Base-by-base conservation (phyloP, 78 protist species). In the Neovahlkampfia damariscottae region DNA sequence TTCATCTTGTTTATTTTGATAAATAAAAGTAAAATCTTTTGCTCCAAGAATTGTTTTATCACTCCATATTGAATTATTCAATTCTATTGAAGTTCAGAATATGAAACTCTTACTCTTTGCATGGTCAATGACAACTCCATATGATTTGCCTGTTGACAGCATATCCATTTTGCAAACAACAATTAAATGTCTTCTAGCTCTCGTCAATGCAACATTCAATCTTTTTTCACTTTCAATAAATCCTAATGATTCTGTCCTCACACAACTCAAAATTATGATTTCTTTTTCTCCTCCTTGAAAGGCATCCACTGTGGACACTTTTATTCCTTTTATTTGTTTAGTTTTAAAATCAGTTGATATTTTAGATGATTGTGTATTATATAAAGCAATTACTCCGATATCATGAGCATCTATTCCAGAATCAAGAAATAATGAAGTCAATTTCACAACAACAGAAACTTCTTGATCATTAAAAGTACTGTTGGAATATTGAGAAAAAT, bases 241-340 rank as follows among this genome's bases (percentile, higher is more conserved):
- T 28, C 82, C 89, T 8, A 30, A 58, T 10, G 2, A 19, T 1
- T 1, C 3, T 3, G 86, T 79, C 2, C 89, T 71, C 1, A 41
- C 70, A 37, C 84, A 79, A 10, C 83, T 66, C 36, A 91, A 10
- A 9, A 91, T 31, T 34, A 89, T 81, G 27, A 86, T 41, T 8
- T 89, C 90, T 59, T 74, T 76, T 80, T 91, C 95, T 2, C 90
- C 90, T 9, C 96, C 96, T 67, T 91, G 93, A 70, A 89, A 89
- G 7, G 91, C 84, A 62, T 89, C 92, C 10, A 89, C 93, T 0
- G 91, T 90, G 29, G 83, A 72, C 32, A 82, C 78, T 0, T 84
- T 59, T 27, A 74, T 38, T 8, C 2, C 1, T 4, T 5, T n/a
- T 37, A 76, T 38, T 69, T 69, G 68, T 27, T 30, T 3, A 7